Conservation (phyloP, 2,329 filamentous ascomycete species). For the Colletotrichum camelliae region DNA sequence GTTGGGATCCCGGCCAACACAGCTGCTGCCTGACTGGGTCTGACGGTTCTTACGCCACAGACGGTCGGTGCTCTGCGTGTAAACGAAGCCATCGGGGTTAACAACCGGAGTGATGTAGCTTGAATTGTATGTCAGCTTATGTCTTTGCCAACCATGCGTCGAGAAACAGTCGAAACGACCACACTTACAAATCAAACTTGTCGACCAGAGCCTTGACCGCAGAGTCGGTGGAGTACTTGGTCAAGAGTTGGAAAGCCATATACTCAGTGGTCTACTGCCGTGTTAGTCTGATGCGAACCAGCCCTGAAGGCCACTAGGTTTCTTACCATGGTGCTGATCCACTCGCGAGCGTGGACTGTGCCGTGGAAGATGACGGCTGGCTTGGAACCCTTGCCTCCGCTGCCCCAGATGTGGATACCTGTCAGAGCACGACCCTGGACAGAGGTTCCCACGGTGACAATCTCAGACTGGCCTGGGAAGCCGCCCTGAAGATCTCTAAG, state of each 20-base stretch:
- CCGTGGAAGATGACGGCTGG: slow-evolving; percentile 58
- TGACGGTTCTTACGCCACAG: slow-evolving; percentile 60
- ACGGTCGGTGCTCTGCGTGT: slow-evolving; percentile 50
- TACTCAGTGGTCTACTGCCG: slow-evolving; percentile 50
- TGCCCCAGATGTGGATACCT: slow-evolving; percentile 64
- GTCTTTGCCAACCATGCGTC: fast-evolving
- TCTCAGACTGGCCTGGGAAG: slow-evolving; percentile 49
- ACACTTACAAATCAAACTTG: slow-evolving; percentile 55
- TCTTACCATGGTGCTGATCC: slow-evolving; percentile 62
- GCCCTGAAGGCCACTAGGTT: fast-evolving
- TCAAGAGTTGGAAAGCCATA: slow-evolving; percentile 49
- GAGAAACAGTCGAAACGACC: background rate
- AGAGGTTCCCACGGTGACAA: slow-evolving; percentile 55
- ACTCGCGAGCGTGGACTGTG: slow-evolving; percentile 59
- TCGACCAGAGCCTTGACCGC: slow-evolving; percentile 50
- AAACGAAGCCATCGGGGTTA: slow-evolving; percentile 56
- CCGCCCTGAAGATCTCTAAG: slow-evolving; percentile 46
- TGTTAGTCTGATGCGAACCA: background rate
- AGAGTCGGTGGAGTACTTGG: slow-evolving; percentile 37
- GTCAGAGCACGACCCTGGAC: slow-evolving; percentile 59
- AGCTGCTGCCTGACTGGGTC: slow-evolving; percentile 35
- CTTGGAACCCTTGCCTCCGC: slow-evolving; percentile 45
- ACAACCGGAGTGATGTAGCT: slow-evolving; percentile 55
- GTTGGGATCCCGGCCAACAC: slow-evolving; percentile 58
- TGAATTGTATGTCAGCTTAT: fast-evolving